Evolutionary conservation across 31 red algal genomes (phyloP).

Genomic region (Asparagopsis taxiformis): DNA sequence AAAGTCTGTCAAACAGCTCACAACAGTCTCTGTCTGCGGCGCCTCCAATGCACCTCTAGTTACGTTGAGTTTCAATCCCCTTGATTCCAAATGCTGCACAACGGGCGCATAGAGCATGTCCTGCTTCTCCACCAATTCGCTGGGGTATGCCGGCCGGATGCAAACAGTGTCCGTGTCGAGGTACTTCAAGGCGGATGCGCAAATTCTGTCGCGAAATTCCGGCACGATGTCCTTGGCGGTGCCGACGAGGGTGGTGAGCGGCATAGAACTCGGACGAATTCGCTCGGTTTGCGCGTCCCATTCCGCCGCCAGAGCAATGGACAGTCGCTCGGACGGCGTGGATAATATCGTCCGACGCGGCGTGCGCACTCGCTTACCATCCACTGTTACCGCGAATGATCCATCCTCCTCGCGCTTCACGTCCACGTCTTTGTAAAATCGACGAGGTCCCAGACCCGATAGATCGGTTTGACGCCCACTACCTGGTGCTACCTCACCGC

Average conservation of each 20-base stretch:
- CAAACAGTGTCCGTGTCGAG: conserved; percentile 72
- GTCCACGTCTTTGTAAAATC: conserved; percentile 69
- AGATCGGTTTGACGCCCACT: no score
- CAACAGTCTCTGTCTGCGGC: conserved; percentile 30
- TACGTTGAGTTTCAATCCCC: conserved; percentile 19
- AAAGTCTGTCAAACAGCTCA: conserved; percentile 19
- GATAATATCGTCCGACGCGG: conserved; percentile 39
- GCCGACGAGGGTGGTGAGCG: conserved; percentile 55
- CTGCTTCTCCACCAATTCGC: conserved; percentile 60
- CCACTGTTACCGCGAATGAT: conserved; percentile 56
- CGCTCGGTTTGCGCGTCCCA: conserved; percentile 75
- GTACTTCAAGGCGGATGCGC: conserved; percentile 22
- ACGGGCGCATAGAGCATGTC: conserved; percentile 51
- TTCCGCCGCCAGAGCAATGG: conserved; percentile 79
- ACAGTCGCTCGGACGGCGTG: conserved; percentile 42
- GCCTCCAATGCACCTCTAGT: conserved; percentile 50
- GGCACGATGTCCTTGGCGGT: conserved; percentile 55
- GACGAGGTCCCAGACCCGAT: conserved; percentile 71
- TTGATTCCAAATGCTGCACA: conserved; percentile 14
- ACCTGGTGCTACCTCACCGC: no score
- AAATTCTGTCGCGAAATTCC: conserved; percentile 26
- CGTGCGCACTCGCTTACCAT: conserved; percentile 69
- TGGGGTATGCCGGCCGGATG: conserved; percentile 55
- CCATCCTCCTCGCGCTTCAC: conserved; percentile 10
- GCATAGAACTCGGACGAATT: conserved; percentile 79